Percentiles rank a stretch among this genome's conserved stretches.
Evolutionary conservation across 495 filamentous ascomycete genomes (phyloP).

Genomic region (Neurospora sp.): DNA sequence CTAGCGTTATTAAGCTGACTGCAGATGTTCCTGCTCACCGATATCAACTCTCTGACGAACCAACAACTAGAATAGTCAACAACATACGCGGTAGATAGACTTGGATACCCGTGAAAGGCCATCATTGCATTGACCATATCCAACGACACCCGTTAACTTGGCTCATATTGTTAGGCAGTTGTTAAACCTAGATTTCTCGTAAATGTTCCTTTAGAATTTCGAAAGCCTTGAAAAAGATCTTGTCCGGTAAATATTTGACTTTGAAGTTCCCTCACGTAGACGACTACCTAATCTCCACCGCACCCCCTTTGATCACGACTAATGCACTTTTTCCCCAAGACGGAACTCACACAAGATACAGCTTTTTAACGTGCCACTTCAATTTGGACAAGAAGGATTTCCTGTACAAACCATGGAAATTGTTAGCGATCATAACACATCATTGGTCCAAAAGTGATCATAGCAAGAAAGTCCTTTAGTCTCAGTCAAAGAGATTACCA

Average conservation of each 20-base stretch:
- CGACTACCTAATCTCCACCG: background rate
- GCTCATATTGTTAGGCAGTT: background rate
- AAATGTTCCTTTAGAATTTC: background rate
- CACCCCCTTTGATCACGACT: background rate
- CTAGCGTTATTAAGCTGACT: background rate
- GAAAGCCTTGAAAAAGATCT: background rate
- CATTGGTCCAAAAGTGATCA: background rate
- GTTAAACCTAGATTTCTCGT: background rate
- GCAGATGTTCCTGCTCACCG: background rate
- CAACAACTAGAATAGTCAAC: background rate
- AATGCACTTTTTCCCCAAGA: background rate
- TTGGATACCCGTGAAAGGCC: background rate
- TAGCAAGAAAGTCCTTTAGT: background rate
- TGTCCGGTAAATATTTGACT: background rate
- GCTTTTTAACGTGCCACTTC: fast-evolving
- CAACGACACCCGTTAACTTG: background rate
- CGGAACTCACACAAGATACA: background rate
- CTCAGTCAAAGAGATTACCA: background rate
- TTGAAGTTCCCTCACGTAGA: background rate
- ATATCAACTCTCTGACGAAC: background rate
- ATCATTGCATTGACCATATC: background rate
- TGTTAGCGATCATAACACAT: background rate
- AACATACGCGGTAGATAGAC: background rate
- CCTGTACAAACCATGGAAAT: background rate
- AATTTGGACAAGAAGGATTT: background rate